Conservation (phyloP, 1,284 basidiomycete species). For the Trametes pubescens region DNA sequence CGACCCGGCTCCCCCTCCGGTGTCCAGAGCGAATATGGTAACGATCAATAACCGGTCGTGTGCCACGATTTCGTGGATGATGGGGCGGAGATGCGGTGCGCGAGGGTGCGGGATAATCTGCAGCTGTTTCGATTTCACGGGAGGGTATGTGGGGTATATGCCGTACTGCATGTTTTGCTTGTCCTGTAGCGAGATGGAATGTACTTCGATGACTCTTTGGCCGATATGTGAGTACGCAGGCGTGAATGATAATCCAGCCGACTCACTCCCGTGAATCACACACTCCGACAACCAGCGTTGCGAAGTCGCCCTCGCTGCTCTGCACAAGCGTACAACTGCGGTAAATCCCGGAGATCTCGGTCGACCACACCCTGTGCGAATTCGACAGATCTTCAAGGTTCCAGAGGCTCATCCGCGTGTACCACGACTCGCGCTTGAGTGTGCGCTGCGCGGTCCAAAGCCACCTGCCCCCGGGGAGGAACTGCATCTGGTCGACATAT, state of each 20-base stretch:
- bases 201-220: constrained; percentile 39
- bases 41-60: constrained; percentile 44
- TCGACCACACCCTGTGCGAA: constrained; percentile 43
- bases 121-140: constrained; percentile 32
- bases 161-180: constrained; percentile 29
- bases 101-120: constrained; percentile 34
- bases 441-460: constrained; percentile 54
- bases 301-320: constrained; percentile 36
- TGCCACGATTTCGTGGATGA: constrained; percentile 41
- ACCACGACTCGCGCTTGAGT: constrained; percentile 39
- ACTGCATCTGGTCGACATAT: constrained; percentile 52
- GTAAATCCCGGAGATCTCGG: constrained; percentile 47
- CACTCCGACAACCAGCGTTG: constrained; percentile 45
- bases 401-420: constrained; percentile 52
- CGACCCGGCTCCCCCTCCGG: constrained; percentile 38
- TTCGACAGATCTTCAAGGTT: constrained; percentile 42
- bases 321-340: constrained; percentile 46
- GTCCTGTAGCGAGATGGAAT: constrained; percentile 36
- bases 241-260: background rate
- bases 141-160: constrained; percentile 32
- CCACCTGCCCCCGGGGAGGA: constrained; percentile 53
- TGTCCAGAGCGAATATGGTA: constrained; percentile 44
- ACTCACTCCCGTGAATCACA: constrained; percentile 41
- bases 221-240: background rate
- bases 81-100: constrained; percentile 31